Evolutionary conservation across 2,329 filamentous ascomycete genomes (phyloP).

Genomic region (Neopestalotiopsis sp.): DNA sequence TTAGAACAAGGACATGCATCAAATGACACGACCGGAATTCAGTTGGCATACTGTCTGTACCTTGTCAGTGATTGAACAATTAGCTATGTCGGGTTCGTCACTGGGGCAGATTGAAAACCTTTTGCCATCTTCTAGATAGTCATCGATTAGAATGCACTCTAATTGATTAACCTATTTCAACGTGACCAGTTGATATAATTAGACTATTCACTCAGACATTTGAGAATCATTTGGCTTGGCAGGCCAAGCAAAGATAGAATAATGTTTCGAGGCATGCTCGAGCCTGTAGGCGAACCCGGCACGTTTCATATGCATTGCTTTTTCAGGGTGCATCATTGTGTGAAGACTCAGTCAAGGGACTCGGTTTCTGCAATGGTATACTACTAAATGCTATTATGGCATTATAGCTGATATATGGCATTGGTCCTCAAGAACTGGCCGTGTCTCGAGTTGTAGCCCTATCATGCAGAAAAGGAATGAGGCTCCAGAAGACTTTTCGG

Average conservation of each 20-base stretch:
- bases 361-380: background rate
- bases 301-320: background rate
- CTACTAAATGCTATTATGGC: background rate
- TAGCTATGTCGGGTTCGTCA: too few species aligned
- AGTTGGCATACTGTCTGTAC: too few species aligned
- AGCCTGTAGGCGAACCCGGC: background rate
- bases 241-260: background rate
- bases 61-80: too few species aligned
- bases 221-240: background rate
- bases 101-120: too few species aligned
- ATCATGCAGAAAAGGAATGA: background rate
- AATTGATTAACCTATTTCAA: background rate
- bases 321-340: background rate
- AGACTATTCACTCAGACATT: background rate
- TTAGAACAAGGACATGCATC: too few species aligned
- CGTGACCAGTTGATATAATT: background rate
- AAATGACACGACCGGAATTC: too few species aligned
- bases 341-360: background rate
- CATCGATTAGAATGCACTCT: background rate
- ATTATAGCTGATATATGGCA: background rate
- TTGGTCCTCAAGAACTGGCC: background rate
- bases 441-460: background rate
- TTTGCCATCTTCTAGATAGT: too few species aligned
- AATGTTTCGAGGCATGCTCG: background rate
- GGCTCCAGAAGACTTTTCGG: background rate